Base-by-base conservation (phyloP, 805 yeast species). In the Yarrowia bubula region DNA sequence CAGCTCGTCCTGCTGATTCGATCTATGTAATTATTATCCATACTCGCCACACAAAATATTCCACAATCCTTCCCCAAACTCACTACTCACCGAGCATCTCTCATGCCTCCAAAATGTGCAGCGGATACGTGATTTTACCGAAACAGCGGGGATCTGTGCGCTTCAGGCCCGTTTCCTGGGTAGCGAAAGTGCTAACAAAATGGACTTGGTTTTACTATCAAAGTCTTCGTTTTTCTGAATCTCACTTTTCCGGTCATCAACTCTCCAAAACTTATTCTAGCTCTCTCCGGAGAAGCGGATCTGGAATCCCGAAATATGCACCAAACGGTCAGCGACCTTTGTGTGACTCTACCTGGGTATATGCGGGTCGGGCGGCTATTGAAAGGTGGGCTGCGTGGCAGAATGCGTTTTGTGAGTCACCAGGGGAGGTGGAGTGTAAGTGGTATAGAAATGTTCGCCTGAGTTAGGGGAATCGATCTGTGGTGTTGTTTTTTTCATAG, bases 101-200 rank as follows among this genome's bases (percentile, higher is more conserved):
- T n/a, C n/a, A n/a, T 35, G 41, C 31, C 55, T 31, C 53, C 55
- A 48, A 33, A 8, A 48, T 31, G 55, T 48, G 41, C 55, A 48
- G 53, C 28, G 39, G 17, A 28, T 13, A 48, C 11, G 41, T 48
- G n/a, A 31, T 22, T 9, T 32, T 48, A 48, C 53, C 39, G 53
- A 48, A 39, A 39, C 28, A 6, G 53, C 13, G 53, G 53, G 53
- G 53, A 22, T 22, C 28, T 22, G 28, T 22, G 28, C 28, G 28
- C 28, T 22, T 22, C 28, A 22, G 28, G 28, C 28, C 28, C 28
- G 28, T 22, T 22, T 22, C 28, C 28, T 3, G 28, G 28, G 28
- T 22, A 22, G 4, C 28, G 4, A 3, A 22, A 22, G 28, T 3
- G 28, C 28, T 22, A 22, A 22, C 37, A 32, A 37, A 3, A 1